These are phyloP conservation scores for Monosporozyma solicola DNA, from an alignment of 805 yeast genomes.

Conservation along the genomic window DNA sequence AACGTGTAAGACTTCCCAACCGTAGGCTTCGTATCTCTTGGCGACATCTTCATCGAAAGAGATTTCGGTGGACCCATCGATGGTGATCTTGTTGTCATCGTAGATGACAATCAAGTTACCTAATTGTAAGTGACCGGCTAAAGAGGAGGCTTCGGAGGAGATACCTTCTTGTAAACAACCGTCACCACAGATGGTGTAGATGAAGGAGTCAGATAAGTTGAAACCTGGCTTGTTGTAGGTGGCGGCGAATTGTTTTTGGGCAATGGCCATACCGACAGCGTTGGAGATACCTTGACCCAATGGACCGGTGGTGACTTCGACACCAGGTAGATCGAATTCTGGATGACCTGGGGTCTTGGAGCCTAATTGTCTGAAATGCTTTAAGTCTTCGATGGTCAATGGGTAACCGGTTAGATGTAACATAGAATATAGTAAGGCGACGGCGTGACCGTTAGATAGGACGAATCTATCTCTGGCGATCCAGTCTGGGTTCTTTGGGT, in stretches of 20 bases:
- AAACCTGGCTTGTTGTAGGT: conserved; percentile 77
- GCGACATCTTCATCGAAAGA: conserved; percentile 92
- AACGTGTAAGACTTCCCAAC: conserved; percentile 82
- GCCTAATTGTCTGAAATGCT: conserved; percentile 79
- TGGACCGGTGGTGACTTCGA: conserved; percentile 98
- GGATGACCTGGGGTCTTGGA: conserved; percentile 98
- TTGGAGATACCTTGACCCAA: conserved; percentile 95
- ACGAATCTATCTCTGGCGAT: conserved; percentile 92
- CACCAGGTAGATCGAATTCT: conserved; percentile 82
- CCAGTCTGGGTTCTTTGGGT: conserved; percentile 90
- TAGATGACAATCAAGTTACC: conserved; percentile 90
- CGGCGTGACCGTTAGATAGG: conserved; percentile 93
- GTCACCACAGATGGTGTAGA: conserved; percentile 82
- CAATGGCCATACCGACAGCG: conserved; percentile 95
- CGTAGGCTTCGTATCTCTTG: conserved; percentile 81
- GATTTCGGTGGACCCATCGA: conserved; percentile 83
- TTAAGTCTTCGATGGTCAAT: conserved; percentile 68
- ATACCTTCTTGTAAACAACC: conserved; percentile 99
- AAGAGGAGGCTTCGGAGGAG: conserved; percentile 84
- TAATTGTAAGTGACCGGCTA: conserved; percentile 93
- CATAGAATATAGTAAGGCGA: conserved; percentile 79
- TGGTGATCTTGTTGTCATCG: conserved; percentile 95
- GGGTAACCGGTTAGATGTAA: conserved; percentile 81
- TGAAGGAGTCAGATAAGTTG: conserved; percentile 62
- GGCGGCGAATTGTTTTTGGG: conserved; percentile 86